Evolutionary conservation across 2,329 filamentous ascomycete genomes (phyloP), one percentile per base, ranked within the genome.

Genomic region (Cladorrhinum sp.): DNA sequence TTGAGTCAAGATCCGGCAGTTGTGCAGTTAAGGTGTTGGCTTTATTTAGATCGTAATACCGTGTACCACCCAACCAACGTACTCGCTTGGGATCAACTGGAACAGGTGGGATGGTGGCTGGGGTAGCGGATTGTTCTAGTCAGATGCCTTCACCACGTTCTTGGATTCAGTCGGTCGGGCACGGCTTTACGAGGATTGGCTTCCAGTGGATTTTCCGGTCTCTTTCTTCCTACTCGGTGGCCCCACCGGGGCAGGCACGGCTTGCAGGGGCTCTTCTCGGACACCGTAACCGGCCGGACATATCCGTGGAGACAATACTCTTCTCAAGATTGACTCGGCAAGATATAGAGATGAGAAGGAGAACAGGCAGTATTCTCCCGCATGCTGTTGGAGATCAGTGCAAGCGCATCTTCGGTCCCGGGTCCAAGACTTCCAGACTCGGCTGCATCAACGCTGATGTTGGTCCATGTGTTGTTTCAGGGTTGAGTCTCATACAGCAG

Each of bases 21-120:
- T 57, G 56, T 26, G 52, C 33, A 16, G 53, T 57, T 52, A 52
- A 36, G 3, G n/a, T 36, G 7, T 1, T 24, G 20, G 39, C 55
- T 59, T 55, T 55, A 52, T 55, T 50, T 55, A 53, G 54, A 52
- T 54, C 20, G 21, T 54, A n/a, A 23, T 55, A 63, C 42, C 8
- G 10, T 20, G 42, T 51, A 30, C 42, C 28, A 58, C 42, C 30
- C n/a, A 60, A 46, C 61, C 61, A 63, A 60, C 61, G 36, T 18
- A 20, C 8, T 50, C 49, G 23, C 53, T 48, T 58, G 49, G 42
- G 42, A 46, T 50, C 30, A 28, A 48, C 23, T 56, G 33, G 36
- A 42, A 56, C 36, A 24, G 26, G 20, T 21, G 1, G 26, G 20
- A 28, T 24, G 14, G 33, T 33, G 39, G 23, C 53, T 46, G 20